Evolutionary conservation across 2,329 filamentous ascomycete species (phyloP).

Genomic region (Cordyceps pruinosa): DNA sequence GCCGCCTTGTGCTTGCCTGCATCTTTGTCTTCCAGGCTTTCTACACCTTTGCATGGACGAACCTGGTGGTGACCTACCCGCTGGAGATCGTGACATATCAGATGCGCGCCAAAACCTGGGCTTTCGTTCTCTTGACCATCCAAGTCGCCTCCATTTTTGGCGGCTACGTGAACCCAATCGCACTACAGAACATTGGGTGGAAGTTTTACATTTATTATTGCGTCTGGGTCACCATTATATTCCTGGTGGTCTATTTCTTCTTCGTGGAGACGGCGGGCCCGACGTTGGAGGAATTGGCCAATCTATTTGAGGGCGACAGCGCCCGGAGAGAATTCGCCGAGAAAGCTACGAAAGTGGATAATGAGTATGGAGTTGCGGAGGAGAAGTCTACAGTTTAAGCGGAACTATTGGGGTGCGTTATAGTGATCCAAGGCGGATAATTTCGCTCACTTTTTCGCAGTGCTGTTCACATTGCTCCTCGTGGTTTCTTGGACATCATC

Average conservation of each 20-base stretch:
- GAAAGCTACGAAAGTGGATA: conserved; percentile 15
- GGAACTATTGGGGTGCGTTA: background rate
- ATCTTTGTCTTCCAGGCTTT: conserved; percentile 37
- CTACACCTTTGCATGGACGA: conserved; percentile 38
- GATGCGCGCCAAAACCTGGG: conserved; percentile 36
- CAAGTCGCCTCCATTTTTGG: conserved; percentile 32
- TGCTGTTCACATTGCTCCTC: background rate
- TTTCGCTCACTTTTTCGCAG: background rate
- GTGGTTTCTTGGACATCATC: background rate
- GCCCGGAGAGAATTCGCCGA: conserved; percentile 13
- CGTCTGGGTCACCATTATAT: conserved; percentile 31
- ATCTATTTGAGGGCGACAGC: conserved; percentile 18
- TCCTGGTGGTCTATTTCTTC: conserved; percentile 33
- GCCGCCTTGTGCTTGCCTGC: conserved; percentile 32
- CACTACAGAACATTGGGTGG: conserved; percentile 31
- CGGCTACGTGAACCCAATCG: conserved; percentile 34
- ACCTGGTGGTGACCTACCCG: conserved; percentile 36
- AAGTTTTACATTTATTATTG: conserved; percentile 37
- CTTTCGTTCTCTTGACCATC: conserved; percentile 33
- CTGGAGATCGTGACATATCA: conserved; percentile 35
- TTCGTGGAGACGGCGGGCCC: conserved; percentile 32
- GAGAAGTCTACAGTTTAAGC: conserved; percentile 2
- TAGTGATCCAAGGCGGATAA: background rate
- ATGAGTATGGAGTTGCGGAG: conserved; percentile 9
- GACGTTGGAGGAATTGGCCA: conserved; percentile 29